Evolutionary conservation across 2,329 filamentous ascomycete species (phyloP), one percentile per base, ranked within the genome.

Genomic region (Alternaria angustiovoidea): DNA sequence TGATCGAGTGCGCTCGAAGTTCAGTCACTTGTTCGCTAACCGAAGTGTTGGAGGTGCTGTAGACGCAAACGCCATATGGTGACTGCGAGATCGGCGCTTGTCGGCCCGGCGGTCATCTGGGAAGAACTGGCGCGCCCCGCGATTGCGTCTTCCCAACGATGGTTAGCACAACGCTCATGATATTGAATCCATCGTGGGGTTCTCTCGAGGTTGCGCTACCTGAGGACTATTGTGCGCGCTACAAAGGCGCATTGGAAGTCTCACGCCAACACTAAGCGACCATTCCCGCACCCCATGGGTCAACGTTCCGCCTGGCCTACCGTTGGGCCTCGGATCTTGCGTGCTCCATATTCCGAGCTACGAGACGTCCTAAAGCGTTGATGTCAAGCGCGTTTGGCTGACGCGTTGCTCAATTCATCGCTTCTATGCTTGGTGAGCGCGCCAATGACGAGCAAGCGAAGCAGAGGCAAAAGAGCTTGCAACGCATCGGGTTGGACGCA

Each of bases 61-160:
- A 20, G 7, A 51, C 14, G 36, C 8, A 41, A 28, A 16, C 26
- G 34, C 28, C 28, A 44, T 60, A 52, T 47, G 51, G 18, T 28
- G 24, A 48, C 18, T 26, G 34, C 26, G 36, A 24, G 36, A 39
- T 16, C 51, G 54, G 22, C 26, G 41, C 26, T 42, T 30, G 38
- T 48, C 56, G 60, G 65, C 44, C 60, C 57, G 61, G 57, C 58
- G 59, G 57, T 9, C 18, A 16, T 57, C 60, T 62, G 60, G 61
- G 51, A 47, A 60, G 61, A 54, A 47, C 46, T 42, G 44, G 26
- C 30, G 46, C 22, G 47, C 53, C 46, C 57, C 53, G 52, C 52
- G 52, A 51, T 38, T 51, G 36, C 48, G 59, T 51, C 48, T 57
- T 54, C 48, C 43, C 56, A 63, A 65, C 64, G 64, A 38, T 49